Conservation (phyloP, 1,284 basidiomycete species). For the Pyrrhoderma lamaoense region DNA sequence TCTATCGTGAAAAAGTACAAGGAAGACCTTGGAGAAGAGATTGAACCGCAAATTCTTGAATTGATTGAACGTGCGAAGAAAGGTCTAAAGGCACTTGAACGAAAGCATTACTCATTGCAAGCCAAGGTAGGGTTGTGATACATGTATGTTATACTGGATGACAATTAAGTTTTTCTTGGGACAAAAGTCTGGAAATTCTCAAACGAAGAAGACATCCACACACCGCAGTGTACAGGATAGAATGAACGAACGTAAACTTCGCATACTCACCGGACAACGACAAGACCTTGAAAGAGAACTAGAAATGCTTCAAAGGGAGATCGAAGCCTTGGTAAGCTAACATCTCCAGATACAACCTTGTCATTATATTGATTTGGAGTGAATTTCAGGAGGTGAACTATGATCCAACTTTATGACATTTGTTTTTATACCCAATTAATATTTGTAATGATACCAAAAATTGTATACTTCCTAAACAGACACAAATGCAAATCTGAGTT, state of each 20-base stretch:
- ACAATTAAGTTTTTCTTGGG: conserved; percentile 26
- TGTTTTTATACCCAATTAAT: conserved; percentile 1
- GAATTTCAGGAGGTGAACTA: not conserved
- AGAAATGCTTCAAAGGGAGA: conserved; percentile 47
- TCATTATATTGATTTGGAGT: not conserved
- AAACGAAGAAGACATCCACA: conserved; percentile 42
- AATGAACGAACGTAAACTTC: conserved; percentile 53
- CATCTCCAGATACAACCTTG: not conserved
- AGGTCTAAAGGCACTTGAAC: conserved; percentile 50
- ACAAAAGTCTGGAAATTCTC: conserved; percentile 33
- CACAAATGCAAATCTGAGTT: not conserved
- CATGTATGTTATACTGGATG: conserved; percentile 38
- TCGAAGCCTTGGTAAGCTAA: conserved; percentile 41
- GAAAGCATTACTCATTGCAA: conserved; percentile 50
- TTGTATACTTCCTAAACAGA: conserved; percentile 8
- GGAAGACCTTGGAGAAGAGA: conserved; percentile 62
- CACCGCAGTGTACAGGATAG: conserved; percentile 28
- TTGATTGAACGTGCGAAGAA: conserved; percentile 63
- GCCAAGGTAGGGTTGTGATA: conserved; percentile 41
- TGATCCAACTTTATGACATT: conserved; percentile 7
- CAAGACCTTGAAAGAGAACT: conserved; percentile 54
- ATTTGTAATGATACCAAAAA: conserved; percentile 2
- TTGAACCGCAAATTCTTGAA: conserved; percentile 71
- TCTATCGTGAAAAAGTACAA: conserved; percentile 62
- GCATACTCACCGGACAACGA: conserved; percentile 54